Base-by-base conservation (phyloP, 768 basidiomycete species). In the Tricholoma hemisulphureum region DNA sequence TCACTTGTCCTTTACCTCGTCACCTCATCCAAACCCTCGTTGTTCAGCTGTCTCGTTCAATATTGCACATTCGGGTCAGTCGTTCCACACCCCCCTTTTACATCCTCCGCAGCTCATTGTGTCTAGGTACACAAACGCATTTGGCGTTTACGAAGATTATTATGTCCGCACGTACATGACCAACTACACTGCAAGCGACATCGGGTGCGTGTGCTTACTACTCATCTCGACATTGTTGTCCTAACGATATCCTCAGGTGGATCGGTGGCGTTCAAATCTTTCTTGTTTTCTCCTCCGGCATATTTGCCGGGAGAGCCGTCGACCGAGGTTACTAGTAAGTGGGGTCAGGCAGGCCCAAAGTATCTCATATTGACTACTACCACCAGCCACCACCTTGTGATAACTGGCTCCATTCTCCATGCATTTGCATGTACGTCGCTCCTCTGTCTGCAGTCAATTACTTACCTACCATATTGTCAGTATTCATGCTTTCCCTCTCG, bases 201-300 rank as follows among this genome's bases (percentile, higher is more conserved):
- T 70, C 24, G 65, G 69, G 67, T 69, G 54, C 6, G 53, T 43
- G 31, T 41, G 45, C 14, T n/a, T 7, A 34, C 13, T 16, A 35
- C 6, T 35, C 34, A n/a, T 21, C 10, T 3, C 23, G 16, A 4
- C 21, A 11, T 20, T 37, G 4, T 18, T 21, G 32, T 37, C 20
- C 32, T 37, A 4, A 31, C 9, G 6, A 23, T 16, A 16, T 14
- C 10, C 20, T 24, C 32, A 77, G 75, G 37, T 77, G 75, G 75
- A 77, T 85, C 35, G 84, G 83, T 9, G 80, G 82, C 3, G 65
- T 71, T 1, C 82, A 85, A 59, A 72, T 82, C 11, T 82, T 80
- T 58, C 65, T 84, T 20, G 74, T 78, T 7, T 78, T 83, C 56
- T 72, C 76, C 6, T 69, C 74, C 28, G 82, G 82, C 2, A 70